Conservation (phyloP, 805 yeast genomes). For the baker's yeast (Saccharomyces cerevisiae) region DNA sequence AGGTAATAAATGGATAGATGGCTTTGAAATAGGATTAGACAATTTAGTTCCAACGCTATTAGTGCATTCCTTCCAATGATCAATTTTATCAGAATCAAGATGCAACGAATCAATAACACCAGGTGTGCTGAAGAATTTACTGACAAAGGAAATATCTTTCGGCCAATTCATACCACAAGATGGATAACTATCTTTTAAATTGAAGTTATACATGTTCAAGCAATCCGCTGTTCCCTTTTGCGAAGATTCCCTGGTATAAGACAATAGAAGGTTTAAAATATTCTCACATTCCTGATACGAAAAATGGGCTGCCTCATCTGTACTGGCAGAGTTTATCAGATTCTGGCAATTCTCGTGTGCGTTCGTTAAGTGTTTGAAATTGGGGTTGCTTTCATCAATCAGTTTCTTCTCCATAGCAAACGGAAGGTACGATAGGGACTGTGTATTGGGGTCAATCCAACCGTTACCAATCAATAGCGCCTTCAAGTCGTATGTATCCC, state of each 20-base stretch:
- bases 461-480: slow-evolving; percentile 86
- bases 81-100: slow-evolving; percentile 32
- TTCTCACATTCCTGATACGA: slow-evolving; percentile 39
- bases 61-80: slow-evolving; percentile 73
- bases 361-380: slow-evolving; percentile 35
- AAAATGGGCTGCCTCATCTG: slow-evolving; percentile 17
- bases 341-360: slow-evolving; percentile 58
- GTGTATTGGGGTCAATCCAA: slow-evolving; percentile 85
- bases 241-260: slow-evolving; percentile 26
- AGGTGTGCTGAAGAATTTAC: slow-evolving; percentile 42
- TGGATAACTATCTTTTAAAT: slow-evolving; percentile 65
- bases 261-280: slow-evolving; percentile 28
- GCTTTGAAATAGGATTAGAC: slow-evolving; percentile 43
- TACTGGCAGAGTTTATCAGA: slow-evolving; percentile 31
- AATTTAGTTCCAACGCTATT: slow-evolving; percentile 46
- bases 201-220: slow-evolving; percentile 74
- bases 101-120: slow-evolving; percentile 48
- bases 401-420: slow-evolving; percentile 55
- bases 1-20: slow-evolving; percentile 64
- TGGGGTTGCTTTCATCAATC: slow-evolving; percentile 35
- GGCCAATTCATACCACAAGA: slow-evolving; percentile 95
- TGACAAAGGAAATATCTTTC: slow-evolving; percentile 43
- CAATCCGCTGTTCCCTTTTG: slow-evolving; percentile 34
- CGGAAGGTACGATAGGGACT: slow-evolving; percentile 73
- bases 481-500: slow-evolving; percentile 36